Evolutionary conservation across 2,329 filamentous ascomycete species (phyloP).

Genomic region (Botrytis hyacinthi): DNA sequence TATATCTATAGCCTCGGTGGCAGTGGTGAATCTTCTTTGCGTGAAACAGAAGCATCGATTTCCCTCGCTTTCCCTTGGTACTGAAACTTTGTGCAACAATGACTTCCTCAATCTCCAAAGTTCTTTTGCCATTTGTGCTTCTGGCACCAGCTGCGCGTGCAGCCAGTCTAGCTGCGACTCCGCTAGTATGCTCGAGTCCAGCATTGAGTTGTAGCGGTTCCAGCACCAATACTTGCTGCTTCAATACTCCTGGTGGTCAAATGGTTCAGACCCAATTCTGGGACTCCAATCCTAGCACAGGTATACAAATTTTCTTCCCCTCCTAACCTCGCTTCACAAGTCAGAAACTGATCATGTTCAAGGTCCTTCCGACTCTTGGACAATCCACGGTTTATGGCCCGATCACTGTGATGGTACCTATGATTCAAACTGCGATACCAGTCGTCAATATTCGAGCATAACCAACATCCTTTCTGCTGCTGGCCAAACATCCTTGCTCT

Average conservation of each 20-base stretch:
- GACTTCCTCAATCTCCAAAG: slow-evolving; percentile 5
- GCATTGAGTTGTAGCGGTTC: slow-evolving; percentile 51
- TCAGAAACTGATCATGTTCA: not conserved
- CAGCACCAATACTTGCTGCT: slow-evolving; percentile 66
- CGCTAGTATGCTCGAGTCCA: slow-evolving; percentile 34
- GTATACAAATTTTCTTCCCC: slow-evolving; percentile 5
- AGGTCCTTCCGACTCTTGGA: slow-evolving; percentile 64
- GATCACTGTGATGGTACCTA: slow-evolving; percentile 69
- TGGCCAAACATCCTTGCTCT: slow-evolving; percentile 54
- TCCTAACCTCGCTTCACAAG: not conserved
- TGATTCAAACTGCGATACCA: slow-evolving; percentile 62
- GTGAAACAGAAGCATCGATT: slow-evolving; percentile 12
- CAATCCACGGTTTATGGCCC: slow-evolving; percentile 66
- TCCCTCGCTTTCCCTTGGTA: slow-evolving; percentile 8
- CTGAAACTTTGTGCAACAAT: slow-evolving; percentile 3
- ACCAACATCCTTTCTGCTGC: slow-evolving; percentile 56
- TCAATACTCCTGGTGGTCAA: slow-evolving; percentile 69
- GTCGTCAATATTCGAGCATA: slow-evolving; percentile 64
- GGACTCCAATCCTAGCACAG: slow-evolving; percentile 62
- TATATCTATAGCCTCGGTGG: slow-evolving; percentile 5
- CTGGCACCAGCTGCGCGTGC: slow-evolving; percentile 15
- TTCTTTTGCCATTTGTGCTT: slow-evolving; percentile 16
- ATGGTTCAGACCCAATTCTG: slow-evolving; percentile 76
- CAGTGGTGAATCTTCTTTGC: not conserved
- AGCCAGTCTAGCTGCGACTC: slow-evolving; percentile 27